Conservation (phyloP, 306 rosid species). For the Hippophae tibetana region DNA sequence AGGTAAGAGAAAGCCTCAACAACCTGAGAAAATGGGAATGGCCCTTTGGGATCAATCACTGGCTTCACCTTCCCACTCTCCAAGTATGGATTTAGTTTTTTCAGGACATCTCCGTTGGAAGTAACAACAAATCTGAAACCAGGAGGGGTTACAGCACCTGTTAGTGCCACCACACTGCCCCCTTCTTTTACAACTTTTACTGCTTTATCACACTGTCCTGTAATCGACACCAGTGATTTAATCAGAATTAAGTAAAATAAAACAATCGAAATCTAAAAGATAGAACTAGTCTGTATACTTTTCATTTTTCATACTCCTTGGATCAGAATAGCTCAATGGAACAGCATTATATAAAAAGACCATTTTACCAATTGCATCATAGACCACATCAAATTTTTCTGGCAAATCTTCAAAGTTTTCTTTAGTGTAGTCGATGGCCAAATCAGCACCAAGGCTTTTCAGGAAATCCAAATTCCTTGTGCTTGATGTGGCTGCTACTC, state of each 20-base stretch:
- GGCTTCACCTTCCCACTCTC: slow-evolving; percentile 92
- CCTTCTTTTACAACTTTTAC: slow-evolving; percentile 55
- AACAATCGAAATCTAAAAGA: no score
- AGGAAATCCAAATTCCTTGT: slow-evolving; percentile 42
- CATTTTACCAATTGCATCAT: slow-evolving; percentile 50
- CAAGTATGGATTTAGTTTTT: slow-evolving; percentile 71
- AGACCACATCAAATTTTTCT: slow-evolving; percentile 67
- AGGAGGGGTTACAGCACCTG: slow-evolving; percentile 86
- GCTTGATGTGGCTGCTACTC: slow-evolving; percentile 62
- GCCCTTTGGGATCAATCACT: slow-evolving; percentile 71
- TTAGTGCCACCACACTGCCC: slow-evolving; percentile 74
- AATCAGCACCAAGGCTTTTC: slow-evolving; percentile 51
- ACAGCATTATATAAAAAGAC: no score
- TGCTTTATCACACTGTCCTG: slow-evolving; percentile 45
- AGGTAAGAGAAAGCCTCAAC: slow-evolving; percentile 90
- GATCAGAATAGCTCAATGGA: no score
- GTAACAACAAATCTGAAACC: slow-evolving; percentile 96
- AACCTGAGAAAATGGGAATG: slow-evolving; percentile 61
- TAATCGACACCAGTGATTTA: neutral
- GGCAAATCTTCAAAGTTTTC: slow-evolving; percentile 40
- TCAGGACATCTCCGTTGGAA: slow-evolving; percentile 70
- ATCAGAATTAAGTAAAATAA: neutral
- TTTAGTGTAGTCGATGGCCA: slow-evolving; percentile 55
- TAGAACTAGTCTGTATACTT: no score
- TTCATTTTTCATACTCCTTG: no score